Conservation (phyloP, 2,329 filamentous ascomycete genomes). For the Alternaria consortialis region DNA sequence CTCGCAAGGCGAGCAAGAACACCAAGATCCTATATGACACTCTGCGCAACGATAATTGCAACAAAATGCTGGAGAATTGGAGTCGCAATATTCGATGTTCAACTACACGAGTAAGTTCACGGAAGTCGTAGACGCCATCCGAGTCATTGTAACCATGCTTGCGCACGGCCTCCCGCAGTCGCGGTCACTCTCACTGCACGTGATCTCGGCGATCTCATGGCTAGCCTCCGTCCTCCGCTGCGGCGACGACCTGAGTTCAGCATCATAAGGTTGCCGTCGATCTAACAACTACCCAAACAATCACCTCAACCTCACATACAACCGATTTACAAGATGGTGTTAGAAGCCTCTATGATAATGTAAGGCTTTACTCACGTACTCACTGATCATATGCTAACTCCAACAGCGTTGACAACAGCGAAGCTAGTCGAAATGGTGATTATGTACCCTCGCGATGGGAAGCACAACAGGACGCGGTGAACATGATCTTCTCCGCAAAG, state of each 20-base stretch:
- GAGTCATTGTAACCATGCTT: conserved; percentile 5
- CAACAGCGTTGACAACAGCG: conserved; percentile 91
- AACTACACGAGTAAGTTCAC: conserved; percentile 6
- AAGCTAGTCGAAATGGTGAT: conserved; percentile 97
- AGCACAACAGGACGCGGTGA: conserved; percentile 93
- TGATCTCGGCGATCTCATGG: conserved; percentile 16
- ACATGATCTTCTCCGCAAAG: conserved; percentile 94
- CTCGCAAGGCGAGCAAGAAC: background rate
- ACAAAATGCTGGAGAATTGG: background rate
- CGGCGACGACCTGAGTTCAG: conserved; percentile 32
- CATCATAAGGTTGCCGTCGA: conserved; percentile 26
- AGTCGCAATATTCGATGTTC: background rate
- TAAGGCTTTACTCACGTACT: conserved; percentile 42
- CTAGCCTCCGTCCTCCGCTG: conserved; percentile 32
- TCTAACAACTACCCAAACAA: conserved; percentile 18
- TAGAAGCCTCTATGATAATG: conserved; percentile 99
- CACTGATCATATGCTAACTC: conserved; percentile 28
- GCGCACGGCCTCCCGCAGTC: conserved; percentile 17
- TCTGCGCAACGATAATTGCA: background rate
- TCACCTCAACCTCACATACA: conserved; percentile 10
- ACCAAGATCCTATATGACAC: background rate
- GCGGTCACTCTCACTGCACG: background rate
- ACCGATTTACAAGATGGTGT: conserved; percentile 76
- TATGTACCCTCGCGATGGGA: conserved; percentile 91
- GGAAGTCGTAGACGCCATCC: background rate